Base-by-base conservation (phyloP, 352 stramenopile species). In the Phytophthora sojae region DNA sequence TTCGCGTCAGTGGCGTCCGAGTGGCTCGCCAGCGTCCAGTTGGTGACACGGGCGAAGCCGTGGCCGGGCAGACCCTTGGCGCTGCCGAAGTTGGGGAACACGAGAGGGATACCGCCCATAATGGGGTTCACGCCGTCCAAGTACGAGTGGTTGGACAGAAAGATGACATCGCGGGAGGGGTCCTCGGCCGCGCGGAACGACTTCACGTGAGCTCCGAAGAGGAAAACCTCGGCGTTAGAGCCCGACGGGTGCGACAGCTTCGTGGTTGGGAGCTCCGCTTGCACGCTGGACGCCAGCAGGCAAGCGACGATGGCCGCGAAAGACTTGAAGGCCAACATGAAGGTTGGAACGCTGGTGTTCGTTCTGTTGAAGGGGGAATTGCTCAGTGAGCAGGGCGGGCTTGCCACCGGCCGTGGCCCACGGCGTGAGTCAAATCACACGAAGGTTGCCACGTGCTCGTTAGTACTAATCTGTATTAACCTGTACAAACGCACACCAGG, bases 71-170 rank as follows among this genome's bases (percentile, higher is more conserved):
- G 81, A n/a, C 58, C 75, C 32, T 63, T 61, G 1, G 69, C 67
- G 29, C 62, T 76, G 50, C 92, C 93, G 79, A 98, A 98, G 70
- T 97, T 89, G 17, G 95, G 95, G 71, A 98, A 98, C 11, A 97
- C 88, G 4, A 98, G 35, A 6, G 95, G 93, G 26, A 98, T 96
- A 17, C 93, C 93, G 39, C 95, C 94, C n/a, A 88, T 80, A 62
- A 98, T 94, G 9, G 95, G 81, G 58, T 97, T 97, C n/a, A 64
- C 79, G 30, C 89, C 88, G 69, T 98, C 81, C 44, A 96, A 54
- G n/a, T 81, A 79, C 3, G 91, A 89, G 62, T 95, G 76, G 1
- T 85, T 77, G 3, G 85, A 97, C 32, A 98, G 37, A 73, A 97
- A 98, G 7, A 98, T 74, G 44, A 92, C 74, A 25, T 98, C 86